These are phyloP conservation scores for Rhizophora apiculata DNA, from an alignment of 345 rosid species.

Conservation along the genomic window DNA sequence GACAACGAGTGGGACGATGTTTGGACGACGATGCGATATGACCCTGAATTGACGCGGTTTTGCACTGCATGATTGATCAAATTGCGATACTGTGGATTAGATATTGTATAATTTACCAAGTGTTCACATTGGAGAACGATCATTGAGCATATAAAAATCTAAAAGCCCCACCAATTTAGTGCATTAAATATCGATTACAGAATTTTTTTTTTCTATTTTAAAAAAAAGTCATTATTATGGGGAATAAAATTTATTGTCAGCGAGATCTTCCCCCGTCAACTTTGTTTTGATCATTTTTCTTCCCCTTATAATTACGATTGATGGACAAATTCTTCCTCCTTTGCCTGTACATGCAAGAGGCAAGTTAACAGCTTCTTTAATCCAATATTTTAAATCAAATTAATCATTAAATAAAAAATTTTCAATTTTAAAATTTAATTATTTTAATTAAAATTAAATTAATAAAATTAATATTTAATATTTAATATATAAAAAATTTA, in stretches of 20 bases:
- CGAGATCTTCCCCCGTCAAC: background rate
- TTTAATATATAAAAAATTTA: too few relatives aligned
- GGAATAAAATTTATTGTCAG: constrained; percentile 4
- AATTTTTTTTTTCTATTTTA: too few relatives aligned
- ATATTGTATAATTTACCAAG: background rate
- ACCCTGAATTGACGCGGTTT: constrained; percentile 17
- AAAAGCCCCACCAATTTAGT: too few relatives aligned
- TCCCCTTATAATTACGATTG: background rate
- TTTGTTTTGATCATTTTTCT: background rate
- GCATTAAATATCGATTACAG: too few relatives aligned
- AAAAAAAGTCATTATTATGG: background rate
- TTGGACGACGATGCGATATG: constrained; percentile 2
- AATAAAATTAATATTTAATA: too few relatives aligned
- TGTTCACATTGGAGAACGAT: background rate
- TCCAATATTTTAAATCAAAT: too few relatives aligned
- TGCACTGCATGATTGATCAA: background rate
- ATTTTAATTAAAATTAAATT: too few relatives aligned
- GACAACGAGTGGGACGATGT: background rate
- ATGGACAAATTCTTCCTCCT: background rate
- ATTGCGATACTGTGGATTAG: background rate
- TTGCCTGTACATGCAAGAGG: too few relatives aligned
- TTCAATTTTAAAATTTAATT: too few relatives aligned
- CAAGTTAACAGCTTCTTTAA: too few relatives aligned
- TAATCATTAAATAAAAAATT: too few relatives aligned
- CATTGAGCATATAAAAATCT: too few relatives aligned